These are phyloP conservation scores for Scenedesmus sp. DNA, from an alignment of 163 green algal genomes.

Conservation along the genomic window DNA sequence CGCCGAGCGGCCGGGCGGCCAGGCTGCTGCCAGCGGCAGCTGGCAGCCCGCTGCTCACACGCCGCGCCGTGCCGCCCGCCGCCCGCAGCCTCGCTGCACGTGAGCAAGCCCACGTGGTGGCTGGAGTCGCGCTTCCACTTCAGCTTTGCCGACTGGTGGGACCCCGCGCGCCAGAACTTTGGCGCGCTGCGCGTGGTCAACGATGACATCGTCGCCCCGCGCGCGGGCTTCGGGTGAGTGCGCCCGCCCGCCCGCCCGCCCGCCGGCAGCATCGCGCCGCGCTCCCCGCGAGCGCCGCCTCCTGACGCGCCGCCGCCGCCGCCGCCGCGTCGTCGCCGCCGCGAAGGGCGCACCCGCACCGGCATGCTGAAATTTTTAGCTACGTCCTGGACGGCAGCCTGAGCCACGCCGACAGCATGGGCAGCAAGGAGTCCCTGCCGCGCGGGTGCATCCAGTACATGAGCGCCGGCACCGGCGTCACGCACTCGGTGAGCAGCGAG, in stretches of 20 bases:
- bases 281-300: background rate
- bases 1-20: too few species aligned
- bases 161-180: slow-evolving; percentile 64
- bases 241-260: background rate
- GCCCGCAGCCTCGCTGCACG: slow-evolving; percentile 55
- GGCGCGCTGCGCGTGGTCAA: slow-evolving; percentile 79
- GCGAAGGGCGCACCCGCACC: slow-evolving; percentile 70
- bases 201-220: slow-evolving; percentile 79
- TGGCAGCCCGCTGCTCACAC: background rate
- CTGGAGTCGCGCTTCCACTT: slow-evolving; percentile 75
- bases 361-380: slow-evolving; percentile 82
- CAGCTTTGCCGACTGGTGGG: slow-evolving; percentile 72
- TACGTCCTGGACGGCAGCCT: slow-evolving; percentile 79
- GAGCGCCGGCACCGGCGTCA: slow-evolving; percentile 74
- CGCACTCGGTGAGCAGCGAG: slow-evolving; percentile 67
- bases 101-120: slow-evolving; percentile 77
- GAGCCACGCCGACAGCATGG: slow-evolving; percentile 79
- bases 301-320: background rate
- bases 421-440: slow-evolving; percentile 68
- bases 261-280: background rate
- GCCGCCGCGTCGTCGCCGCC: background rate
- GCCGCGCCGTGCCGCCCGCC: too few species aligned
- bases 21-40: too few species aligned
- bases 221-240: slow-evolving; percentile 75
- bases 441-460: slow-evolving; percentile 84